Conservation (phyloP, 139 green algal genomes). For the Coelastrella sp. region DNA sequence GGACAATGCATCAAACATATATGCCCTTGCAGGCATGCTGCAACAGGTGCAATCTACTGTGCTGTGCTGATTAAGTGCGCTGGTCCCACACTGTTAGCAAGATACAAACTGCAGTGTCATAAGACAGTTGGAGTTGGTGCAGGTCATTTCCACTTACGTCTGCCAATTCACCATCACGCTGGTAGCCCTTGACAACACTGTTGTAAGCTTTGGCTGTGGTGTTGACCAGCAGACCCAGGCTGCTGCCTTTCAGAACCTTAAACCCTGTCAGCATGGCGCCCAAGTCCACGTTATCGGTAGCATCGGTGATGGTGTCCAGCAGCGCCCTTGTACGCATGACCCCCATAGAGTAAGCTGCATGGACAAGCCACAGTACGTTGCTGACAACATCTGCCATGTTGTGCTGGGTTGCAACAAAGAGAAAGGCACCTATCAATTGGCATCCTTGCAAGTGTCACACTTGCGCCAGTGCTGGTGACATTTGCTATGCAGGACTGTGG, state of each 20-base stretch:
- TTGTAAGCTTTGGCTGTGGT: neutral
- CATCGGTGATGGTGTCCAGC: conserved; percentile 41
- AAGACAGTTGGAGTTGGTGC: neutral
- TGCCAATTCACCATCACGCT: conserved; percentile 19
- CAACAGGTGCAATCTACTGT: no score
- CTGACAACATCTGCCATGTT: neutral
- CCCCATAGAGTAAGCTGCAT: conserved; percentile 27
- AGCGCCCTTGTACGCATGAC: conserved; percentile 41
- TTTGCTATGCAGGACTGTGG: neutral
- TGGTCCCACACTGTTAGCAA: neutral
- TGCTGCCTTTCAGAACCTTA: neutral
- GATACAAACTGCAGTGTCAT: neutral
- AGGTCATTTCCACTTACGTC: conserved; percentile 25
- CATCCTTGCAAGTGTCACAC: no score
- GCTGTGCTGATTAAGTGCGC: no score
- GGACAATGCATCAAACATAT: neutral
- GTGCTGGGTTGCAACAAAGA: neutral
- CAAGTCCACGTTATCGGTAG: conserved; percentile 46
- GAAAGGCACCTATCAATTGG: no score
- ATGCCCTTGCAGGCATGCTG: no score
- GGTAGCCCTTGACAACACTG: neutral
- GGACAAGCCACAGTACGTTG: neutral
- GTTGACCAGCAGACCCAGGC: neutral
- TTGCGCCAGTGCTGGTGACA: neutral
- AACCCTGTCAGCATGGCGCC: conserved; percentile 41